Evolutionary conservation across 768 basidiomycete genomes (phyloP).

Genomic region (Podaxis sp.): DNA sequence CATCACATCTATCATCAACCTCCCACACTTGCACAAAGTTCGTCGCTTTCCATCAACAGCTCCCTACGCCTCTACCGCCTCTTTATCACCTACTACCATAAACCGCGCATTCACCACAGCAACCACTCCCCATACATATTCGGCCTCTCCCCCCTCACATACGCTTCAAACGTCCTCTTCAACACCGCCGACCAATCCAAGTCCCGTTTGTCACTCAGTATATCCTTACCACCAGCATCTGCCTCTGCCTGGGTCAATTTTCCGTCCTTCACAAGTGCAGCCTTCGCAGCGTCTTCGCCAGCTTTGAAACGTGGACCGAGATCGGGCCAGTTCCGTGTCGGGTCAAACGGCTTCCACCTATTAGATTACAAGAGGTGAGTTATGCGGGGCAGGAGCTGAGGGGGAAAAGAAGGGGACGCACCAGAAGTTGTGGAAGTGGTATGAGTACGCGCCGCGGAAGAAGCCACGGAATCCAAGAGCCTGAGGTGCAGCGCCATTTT

Average conservation of each 20-base stretch:
- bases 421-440: conserved; percentile 96
- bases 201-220: conserved; percentile 61
- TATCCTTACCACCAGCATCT: conserved; percentile 17
- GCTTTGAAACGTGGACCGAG: conserved; percentile 74
- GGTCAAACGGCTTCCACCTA: conserved; percentile 96
- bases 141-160: conserved; percentile 80
- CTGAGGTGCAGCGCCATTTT: conserved; percentile 73
- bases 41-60: neutral
- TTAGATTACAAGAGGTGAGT: neutral
- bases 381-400: neutral
- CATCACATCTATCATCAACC: neutral
- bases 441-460: conserved; percentile 90
- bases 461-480: conserved; percentile 88
- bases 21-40: neutral
- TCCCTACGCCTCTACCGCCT: neutral
- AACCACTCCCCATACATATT: conserved; percentile 92
- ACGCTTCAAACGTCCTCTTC: conserved; percentile 94
- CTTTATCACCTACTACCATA: neutral
- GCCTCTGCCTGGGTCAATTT: conserved; percentile 21
- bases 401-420: conserved; percentile 31
- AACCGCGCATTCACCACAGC: conserved; percentile 29
- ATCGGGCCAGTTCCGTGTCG: conserved; percentile 86
- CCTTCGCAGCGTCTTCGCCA: conserved; percentile 68
- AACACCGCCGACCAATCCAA: conserved; percentile 85
- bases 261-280: conserved; percentile 31